Evolutionary conservation across 306 rosid species (phyloP).

Genomic region (Rosa chinensis): DNA sequence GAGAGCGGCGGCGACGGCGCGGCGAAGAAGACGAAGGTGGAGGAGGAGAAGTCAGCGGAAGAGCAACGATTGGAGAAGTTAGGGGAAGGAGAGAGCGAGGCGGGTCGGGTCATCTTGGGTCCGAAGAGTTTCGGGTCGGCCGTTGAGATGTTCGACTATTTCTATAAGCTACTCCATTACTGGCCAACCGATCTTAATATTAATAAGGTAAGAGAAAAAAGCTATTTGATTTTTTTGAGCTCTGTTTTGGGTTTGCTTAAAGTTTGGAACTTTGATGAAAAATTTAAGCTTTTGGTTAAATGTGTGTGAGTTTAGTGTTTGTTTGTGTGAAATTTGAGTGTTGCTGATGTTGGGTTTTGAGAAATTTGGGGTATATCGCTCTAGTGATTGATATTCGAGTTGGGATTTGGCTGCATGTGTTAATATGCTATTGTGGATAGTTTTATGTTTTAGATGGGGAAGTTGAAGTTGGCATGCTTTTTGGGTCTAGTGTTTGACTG

Average conservation of each 20-base stretch:
- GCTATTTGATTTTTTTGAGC: not conserved
- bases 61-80: slow-evolving; percentile 39
- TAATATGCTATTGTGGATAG: not conserved
- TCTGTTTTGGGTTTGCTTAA: not conserved
- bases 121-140: slow-evolving; percentile 51
- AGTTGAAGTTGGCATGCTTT: not conserved
- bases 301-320: not conserved
- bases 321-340: not conserved
- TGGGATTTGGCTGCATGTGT: not conserved
- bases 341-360: not conserved
- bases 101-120: slow-evolving; percentile 43
- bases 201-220: slow-evolving; percentile 53
- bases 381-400: not conserved
- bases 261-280: slow-evolving; percentile 6
- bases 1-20: slow-evolving; percentile 14
- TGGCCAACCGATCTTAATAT: slow-evolving; percentile 67
- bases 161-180: slow-evolving; percentile 56
- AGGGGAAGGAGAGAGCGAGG: slow-evolving; percentile 20
- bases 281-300: not conserved
- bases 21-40: slow-evolving; percentile 35
- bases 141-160: slow-evolving; percentile 61
- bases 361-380: not conserved
- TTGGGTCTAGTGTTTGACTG: not conserved
- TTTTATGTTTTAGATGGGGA: not conserved
- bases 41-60: slow-evolving; percentile 48